A percentile compares a stretch with the other conserved stretches of the same genome.
Evolutionary conservation across 805 yeast genomes (phyloP).

Genomic region (Sungouiella blattae): DNA sequence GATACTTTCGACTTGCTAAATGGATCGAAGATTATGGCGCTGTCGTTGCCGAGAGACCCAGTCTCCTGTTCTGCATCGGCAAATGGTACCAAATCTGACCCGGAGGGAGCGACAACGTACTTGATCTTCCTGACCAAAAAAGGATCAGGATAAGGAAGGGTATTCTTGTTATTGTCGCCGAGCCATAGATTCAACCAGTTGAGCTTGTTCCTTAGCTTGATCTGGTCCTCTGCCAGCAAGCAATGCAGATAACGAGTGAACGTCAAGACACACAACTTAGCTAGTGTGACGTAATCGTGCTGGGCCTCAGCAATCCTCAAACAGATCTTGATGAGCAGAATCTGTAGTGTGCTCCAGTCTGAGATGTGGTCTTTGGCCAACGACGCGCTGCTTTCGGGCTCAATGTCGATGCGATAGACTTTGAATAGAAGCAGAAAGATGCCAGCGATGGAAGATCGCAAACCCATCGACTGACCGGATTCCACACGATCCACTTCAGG

Average conservation of each 20-base stretch:
- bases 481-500: slow-evolving; percentile 30
- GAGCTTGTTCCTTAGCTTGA: slow-evolving; percentile 32
- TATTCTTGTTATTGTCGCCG: slow-evolving; percentile 22
- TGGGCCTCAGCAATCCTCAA: slow-evolving; percentile 51
- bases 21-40: slow-evolving; percentile 49
- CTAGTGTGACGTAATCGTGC: slow-evolving; percentile 37
- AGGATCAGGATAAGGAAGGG: slow-evolving; percentile 68
- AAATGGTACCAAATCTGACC: not conserved
- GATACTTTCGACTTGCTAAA: slow-evolving; percentile 17
- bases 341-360: slow-evolving; percentile 56
- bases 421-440: slow-evolving; percentile 48
- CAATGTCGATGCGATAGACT: slow-evolving; percentile 50
- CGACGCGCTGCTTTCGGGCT: slow-evolving; percentile 24
- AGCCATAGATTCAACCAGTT: slow-evolving; percentile 18
- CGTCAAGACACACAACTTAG: slow-evolving; percentile 49
- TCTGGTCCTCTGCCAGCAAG: slow-evolving; percentile 58
- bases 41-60: not conserved
- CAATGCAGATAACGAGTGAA: slow-evolving; percentile 54
- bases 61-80: slow-evolving; percentile 5
- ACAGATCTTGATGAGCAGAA: slow-evolving; percentile 50
- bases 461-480: too few relatives aligned
- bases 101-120: slow-evolving; percentile 19
- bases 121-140: slow-evolving; percentile 52
- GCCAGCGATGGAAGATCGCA: slow-evolving; percentile 24
- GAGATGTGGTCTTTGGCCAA: slow-evolving; percentile 22